These are phyloP conservation scores for Vicia sativa DNA, from an alignment of 306 rosid species.

Conservation along the genomic window DNA sequence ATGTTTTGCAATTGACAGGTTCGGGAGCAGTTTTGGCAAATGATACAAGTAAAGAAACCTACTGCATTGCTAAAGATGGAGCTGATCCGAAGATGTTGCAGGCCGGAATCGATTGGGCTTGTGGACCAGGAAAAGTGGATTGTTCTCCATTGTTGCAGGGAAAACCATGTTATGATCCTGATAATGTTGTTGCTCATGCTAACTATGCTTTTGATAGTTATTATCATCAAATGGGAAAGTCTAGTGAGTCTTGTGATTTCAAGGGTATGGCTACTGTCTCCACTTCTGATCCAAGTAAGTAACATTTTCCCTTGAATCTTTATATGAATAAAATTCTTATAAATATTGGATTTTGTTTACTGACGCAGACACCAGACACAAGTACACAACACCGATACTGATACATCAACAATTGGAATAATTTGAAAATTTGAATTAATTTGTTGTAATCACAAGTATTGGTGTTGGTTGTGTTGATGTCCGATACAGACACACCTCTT, in stretches of 20 bases:
- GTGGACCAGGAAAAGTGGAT: constrained; percentile 95
- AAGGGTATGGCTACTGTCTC: constrained; percentile 85
- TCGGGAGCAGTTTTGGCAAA: constrained; percentile 72
- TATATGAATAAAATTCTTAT: too few relatives aligned
- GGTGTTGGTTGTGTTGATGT: too few relatives aligned
- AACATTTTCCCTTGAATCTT: not conserved
- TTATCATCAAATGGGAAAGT: constrained; percentile 72
- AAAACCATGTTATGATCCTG: constrained; percentile 84
- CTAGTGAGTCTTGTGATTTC: constrained; percentile 69
- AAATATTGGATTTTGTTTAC: too few relatives aligned
- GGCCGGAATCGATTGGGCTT: constrained; percentile 98
- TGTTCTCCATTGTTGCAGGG: constrained; percentile 82
- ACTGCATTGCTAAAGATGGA: constrained; percentile 72
- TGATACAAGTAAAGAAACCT: constrained; percentile 70
- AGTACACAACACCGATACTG: too few relatives aligned
- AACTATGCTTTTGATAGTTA: constrained; percentile 76
- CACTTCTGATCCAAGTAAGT: constrained; percentile 90
- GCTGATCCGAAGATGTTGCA: constrained; percentile 86
- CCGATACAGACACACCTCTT: too few relatives aligned
- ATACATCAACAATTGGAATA: too few relatives aligned
- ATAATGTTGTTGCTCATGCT: constrained; percentile 76
- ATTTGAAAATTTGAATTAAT: too few relatives aligned
- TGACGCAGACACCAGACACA: too few relatives aligned
- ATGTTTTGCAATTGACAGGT: constrained; percentile 65
- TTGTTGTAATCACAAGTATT: too few relatives aligned